Conservation (phyloP, 257 asterid genomes). For the Solanum ossicruentum region DNA sequence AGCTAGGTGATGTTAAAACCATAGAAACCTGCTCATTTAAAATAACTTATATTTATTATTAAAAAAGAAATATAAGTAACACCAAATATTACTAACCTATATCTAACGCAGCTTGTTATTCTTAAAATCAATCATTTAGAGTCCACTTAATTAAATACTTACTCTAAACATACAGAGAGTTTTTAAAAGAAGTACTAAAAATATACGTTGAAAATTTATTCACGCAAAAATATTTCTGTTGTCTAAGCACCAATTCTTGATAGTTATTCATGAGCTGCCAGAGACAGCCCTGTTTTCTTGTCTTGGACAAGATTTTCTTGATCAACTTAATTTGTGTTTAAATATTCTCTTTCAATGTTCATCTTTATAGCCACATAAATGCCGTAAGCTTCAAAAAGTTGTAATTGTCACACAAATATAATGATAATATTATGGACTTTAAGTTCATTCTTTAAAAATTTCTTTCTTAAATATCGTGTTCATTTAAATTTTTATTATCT, state of each 20-base stretch:
- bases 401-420: background rate
- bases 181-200: background rate
- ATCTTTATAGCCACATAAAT: background rate
- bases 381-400: background rate
- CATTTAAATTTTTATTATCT: background rate
- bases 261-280: background rate
- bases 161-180: background rate
- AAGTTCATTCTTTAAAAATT: background rate
- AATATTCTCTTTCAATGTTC: background rate
- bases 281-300: background rate
- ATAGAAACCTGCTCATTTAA: background rate
- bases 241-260: background rate
- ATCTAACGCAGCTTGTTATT: background rate
- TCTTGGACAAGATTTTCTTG: background rate
- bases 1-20: background rate
- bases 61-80: background rate
- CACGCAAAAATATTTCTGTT: background rate
- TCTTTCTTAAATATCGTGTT: background rate
- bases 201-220: background rate
- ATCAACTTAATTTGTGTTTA: background rate
- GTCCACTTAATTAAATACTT: background rate
- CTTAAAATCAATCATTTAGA: background rate
- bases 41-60: background rate
- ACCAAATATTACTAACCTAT: background rate
- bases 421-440: background rate